These are phyloP conservation scores for Viola odorata DNA, from an alignment of 345 rosid species.

Conservation along the genomic window DNA sequence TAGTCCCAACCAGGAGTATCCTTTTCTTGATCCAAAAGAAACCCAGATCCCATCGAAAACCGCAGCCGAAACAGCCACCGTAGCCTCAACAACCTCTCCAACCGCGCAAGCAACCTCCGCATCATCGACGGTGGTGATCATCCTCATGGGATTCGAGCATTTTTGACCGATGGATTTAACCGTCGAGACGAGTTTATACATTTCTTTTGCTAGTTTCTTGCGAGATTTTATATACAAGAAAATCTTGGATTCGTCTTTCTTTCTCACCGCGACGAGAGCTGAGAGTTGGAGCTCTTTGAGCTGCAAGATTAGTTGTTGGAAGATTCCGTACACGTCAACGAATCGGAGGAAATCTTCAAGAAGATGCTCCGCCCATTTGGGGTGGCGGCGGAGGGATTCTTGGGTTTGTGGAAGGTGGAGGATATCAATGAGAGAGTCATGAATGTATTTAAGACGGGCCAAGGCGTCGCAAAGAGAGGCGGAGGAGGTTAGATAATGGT, in stretches of 20 bases:
- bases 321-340: conserved; percentile 51
- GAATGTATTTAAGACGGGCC: conserved; percentile 32
- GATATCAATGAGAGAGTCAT: conserved; percentile 39
- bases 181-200: conserved; percentile 28
- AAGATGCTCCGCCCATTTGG: conserved; percentile 41
- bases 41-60: conserved; percentile 34
- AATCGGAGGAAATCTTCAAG: conserved; percentile 48
- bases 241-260: conserved; percentile 37
- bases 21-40: conserved; percentile 24
- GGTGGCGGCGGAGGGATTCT: conserved; percentile 35
- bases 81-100: conserved; percentile 32
- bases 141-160: conserved; percentile 10
- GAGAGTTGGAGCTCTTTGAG: conserved; percentile 48
- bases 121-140: conserved; percentile 12
- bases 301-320: conserved; percentile 31
- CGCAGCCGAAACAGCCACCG: conserved; percentile 34
- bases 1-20: conserved; percentile 21
- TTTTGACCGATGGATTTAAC: conserved; percentile 16
- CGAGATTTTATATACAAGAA: conserved; percentile 27
- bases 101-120: conserved; percentile 29
- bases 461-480: conserved; percentile 40
- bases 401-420: conserved; percentile 58
- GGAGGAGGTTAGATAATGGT: conserved; percentile 20
- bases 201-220: conserved; percentile 36
- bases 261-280: conserved; percentile 44